Evolutionary conservation across 164 flowering plant genomes (phyloP), one percentile per base, ranked within the genome.

Genomic region (Litsea cubeba): DNA sequence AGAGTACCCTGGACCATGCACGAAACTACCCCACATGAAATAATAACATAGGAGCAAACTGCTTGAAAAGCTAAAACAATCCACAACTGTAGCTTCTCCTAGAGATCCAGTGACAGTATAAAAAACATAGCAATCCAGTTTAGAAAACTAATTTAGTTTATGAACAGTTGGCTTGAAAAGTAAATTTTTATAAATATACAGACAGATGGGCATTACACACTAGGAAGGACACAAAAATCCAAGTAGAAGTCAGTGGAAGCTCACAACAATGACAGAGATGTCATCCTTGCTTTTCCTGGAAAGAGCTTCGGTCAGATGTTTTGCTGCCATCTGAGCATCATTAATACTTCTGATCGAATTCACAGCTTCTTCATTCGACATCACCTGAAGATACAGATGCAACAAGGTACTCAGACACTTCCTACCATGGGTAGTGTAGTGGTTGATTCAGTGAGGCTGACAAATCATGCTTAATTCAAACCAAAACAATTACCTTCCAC

Each of bases 331-430:
- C 54, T 71, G 82, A 8, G 96, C 89, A 83, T 89, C 92, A 81
- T 93, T 88, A 24, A 83, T 74, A 58, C 85, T 17, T 81, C 62
- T 85, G 63, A 90, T 83, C 15, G 86, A 75, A 40, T 90, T 88
- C 5, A 80, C 93, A 6, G 92, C 97, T 70, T 89, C 98, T 80
- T 93, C 85, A 77, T 93, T 93, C 8, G 93, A 75, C 95, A 93
- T 88, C 30, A 93, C 98, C 98, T 91, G 79, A 32, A 65, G 11
- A 35, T 11, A 63, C 12, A 14, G 40, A 50, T 35, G 24, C n/a
- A 68, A 46, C 15, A 68, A 5, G 50, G 71, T n/a, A 7, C 32
- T 40, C n/a, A 68, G 54, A 65, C 46, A 65, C 32, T 5, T 25
- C 35, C 35, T 5, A 30, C 35, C 35, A 30, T 30, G 5, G 5